Conservation (phyloP, 441 rosid genomes). For the Aleurites moluccanus region DNA sequence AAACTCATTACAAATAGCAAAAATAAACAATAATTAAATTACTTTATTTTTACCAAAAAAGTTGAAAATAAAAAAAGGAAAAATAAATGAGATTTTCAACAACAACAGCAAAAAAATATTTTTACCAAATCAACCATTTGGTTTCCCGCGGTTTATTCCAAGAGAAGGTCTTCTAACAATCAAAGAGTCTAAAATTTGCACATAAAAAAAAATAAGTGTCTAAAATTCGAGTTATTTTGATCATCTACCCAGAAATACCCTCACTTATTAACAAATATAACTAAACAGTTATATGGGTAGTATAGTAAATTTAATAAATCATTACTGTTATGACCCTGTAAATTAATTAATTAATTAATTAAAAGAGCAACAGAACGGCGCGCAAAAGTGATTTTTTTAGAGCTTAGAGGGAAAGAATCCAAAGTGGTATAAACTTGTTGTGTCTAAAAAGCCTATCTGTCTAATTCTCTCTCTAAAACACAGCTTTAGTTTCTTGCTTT, state of each 20-base stretch:
- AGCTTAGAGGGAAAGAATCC: constrained; percentile 13
- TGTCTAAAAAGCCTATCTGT: neutral
- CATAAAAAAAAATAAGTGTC: too few species aligned
- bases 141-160: neutral
- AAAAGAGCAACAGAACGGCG: constrained; percentile 13
- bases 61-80: neutral
- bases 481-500: constrained; percentile 9
- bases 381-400: neutral
- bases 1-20: neutral
- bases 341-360: neutral
- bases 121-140: neutral
- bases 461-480: neutral
- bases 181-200: neutral
- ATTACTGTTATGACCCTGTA: neutral
- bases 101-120: neutral
- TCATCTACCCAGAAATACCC: neutral
- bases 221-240: neutral
- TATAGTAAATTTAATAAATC: neutral
- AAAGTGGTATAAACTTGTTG: constrained; percentile 20
- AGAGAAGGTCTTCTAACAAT: neutral
- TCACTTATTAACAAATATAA: neutral
- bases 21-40: too few species aligned
- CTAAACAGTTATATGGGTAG: neutral
- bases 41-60: neutral
- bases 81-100: neutral